Conservation (phyloP, 768 basidiomycete genomes). For the Boletellus ananiceps region DNA sequence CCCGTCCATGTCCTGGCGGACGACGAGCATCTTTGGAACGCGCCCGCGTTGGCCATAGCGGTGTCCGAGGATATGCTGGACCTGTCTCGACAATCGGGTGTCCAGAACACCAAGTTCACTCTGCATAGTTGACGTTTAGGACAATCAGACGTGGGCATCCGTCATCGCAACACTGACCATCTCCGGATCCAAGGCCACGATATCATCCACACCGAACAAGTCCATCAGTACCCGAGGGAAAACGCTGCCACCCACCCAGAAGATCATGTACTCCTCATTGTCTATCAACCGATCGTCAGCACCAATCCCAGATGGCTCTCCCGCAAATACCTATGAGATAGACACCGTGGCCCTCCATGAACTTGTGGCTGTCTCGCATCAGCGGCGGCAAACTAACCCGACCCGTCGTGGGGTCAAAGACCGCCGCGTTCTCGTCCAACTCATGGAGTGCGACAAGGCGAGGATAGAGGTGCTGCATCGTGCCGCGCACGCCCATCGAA, state of each 20-base stretch:
- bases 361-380: constrained; percentile 78
- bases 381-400: constrained; percentile 63
- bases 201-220: constrained; percentile 79
- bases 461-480: constrained; percentile 84
- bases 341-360: constrained; percentile 89
- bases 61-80: constrained; percentile 78
- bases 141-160: background rate
- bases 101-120: constrained; percentile 63
- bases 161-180: constrained; percentile 48
- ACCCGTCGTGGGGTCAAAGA: constrained; percentile 59
- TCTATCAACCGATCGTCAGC: constrained; percentile 42
- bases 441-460: constrained; percentile 85
- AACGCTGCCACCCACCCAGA: constrained; percentile 85
- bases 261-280: constrained; percentile 80
- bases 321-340: constrained; percentile 76
- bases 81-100: constrained; percentile 76
- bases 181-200: constrained; percentile 58
- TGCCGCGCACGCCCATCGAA: constrained; percentile 60
- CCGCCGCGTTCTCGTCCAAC: constrained; percentile 62
- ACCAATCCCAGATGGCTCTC: constrained; percentile 12
- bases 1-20: constrained; percentile 90
- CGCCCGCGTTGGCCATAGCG: constrained; percentile 55
- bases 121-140: constrained; percentile 36
- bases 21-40: constrained; percentile 60
- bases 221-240: constrained; percentile 81